Evolutionary conservation across 805 yeast species (phyloP).

Genomic region (Saccharomycopsis fodiens): DNA sequence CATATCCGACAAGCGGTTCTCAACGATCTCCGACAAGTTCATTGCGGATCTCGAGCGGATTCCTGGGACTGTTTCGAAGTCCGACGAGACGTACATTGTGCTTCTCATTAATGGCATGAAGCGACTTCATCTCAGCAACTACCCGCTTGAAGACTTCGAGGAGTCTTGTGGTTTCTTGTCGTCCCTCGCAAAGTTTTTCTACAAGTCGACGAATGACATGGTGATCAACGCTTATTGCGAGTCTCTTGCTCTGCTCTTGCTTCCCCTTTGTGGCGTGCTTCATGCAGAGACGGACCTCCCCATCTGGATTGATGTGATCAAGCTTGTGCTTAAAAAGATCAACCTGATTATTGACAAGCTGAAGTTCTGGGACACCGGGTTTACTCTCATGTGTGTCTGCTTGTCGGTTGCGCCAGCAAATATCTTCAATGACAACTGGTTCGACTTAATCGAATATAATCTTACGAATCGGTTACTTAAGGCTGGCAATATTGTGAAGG

Average conservation of each 20-base stretch:
- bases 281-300: conserved; percentile 97
- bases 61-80: conserved; percentile 40
- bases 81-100: conserved; percentile 51
- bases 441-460: conserved; percentile 46
- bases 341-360: conserved; percentile 28
- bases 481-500: conserved; percentile 6
- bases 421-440: conserved; percentile 68
- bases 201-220: conserved; percentile 53
- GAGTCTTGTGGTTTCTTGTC: conserved; percentile 88
- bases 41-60: conserved; percentile 86
- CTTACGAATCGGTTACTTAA: conserved; percentile 13
- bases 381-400: conserved; percentile 62
- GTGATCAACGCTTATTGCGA: conserved; percentile 77
- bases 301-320: conserved; percentile 81
- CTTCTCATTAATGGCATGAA: conserved; percentile 88
- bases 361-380: conserved; percentile 59
- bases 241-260: conserved; percentile 62
- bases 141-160: conserved; percentile 85
- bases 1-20: conserved; percentile 78
- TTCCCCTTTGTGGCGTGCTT: conserved; percentile 76
- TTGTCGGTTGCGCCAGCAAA: conserved; percentile 77
- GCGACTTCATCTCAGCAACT: conserved; percentile 66
- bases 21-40: conserved; percentile 87
- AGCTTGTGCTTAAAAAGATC: conserved; percentile 45
- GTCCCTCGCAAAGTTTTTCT: conserved; percentile 79